phyloP scores from a whole-genome alignment of 2,329 filamentous ascomycete species.

The Claviceps lovelessii region DNA sequence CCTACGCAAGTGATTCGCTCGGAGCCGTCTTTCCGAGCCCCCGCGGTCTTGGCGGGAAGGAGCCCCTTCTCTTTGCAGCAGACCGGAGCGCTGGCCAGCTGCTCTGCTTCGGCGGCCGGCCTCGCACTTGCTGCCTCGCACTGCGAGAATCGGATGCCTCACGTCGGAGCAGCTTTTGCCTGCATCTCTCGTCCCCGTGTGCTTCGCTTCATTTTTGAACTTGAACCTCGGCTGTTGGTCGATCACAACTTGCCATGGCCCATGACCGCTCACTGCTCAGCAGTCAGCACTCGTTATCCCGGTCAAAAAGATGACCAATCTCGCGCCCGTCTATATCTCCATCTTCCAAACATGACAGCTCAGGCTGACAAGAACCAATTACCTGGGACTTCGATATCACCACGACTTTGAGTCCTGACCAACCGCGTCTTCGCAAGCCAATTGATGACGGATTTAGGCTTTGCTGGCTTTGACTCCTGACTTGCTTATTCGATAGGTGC shows the following conservation, averaged over 20 bases:
- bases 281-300: no score
- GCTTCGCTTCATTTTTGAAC: no score
- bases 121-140: no score
- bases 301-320: no score
- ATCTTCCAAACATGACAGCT: not conserved
- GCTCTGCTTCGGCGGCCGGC: no score
- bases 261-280: no score
- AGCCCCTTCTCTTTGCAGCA: not conserved
- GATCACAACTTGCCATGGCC: no score
- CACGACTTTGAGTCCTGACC: not conserved
- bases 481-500: not conserved
- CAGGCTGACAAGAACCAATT: not conserved
- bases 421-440: not conserved
- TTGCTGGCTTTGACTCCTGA: not conserved
- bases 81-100: no score
- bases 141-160: no score
- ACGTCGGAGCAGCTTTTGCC: no score
- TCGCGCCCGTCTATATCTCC: not conserved
- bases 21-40: not conserved
- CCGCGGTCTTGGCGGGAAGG: not conserved
- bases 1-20: not conserved
- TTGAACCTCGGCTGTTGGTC: no score
- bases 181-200: no score
- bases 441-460: not conserved
- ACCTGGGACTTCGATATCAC: not conserved